Evolutionary conservation across 2,329 filamentous ascomycete genomes (phyloP), one percentile per base, ranked within the genome.

Genomic region (Purpureocillium takamizusanense): DNA sequence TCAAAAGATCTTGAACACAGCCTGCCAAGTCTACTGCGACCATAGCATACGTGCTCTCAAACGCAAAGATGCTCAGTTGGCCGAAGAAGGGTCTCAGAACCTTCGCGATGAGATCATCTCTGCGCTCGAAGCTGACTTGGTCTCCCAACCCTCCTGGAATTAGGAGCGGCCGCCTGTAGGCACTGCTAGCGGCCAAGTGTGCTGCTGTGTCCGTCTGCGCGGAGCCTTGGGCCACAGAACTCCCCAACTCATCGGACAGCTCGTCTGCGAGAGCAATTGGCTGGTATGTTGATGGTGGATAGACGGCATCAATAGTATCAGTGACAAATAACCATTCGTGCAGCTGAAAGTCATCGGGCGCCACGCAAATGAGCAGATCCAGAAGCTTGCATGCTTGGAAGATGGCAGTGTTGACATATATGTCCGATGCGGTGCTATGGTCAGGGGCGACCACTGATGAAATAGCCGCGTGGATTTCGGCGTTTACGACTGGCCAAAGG

Each of bases 261-360:
- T 92, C 85, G 50, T 97, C 92, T 1, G 85, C 83, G 5, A 97
- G 72, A 3, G 86, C 86, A 3, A 84, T 67, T 2, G 86, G 74
- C 43, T 79, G 73, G 63, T 81, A 82, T 37, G 70, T 66, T 12
- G 77, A 64, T 0, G 86, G 81, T 11, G 85, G 80, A 61, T 98
- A 94, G 27, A 98, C 85, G 1, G 92, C 89, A 52, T 98, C 92
- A 46, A 95, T 89, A 12, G 90, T 97, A 60, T 98, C 92, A 2
- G 88, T 94, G 39, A 98, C 81, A 59, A 95, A 98, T 4, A 97
- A 76, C 92, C 92, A 98, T 66, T 95, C 87, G 52, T 94, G 83
- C n/a, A 97, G 75, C 60, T 97, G 92, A 62, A 97, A 98, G 57
- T 98, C 92, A 49, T 98, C 92, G 0, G 89, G 90, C 4, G 85